phyloP scores from a whole-genome alignment of 2,329 filamentous ascomycete species.

The Stachybotrys chlorohalonatus region DNA sequence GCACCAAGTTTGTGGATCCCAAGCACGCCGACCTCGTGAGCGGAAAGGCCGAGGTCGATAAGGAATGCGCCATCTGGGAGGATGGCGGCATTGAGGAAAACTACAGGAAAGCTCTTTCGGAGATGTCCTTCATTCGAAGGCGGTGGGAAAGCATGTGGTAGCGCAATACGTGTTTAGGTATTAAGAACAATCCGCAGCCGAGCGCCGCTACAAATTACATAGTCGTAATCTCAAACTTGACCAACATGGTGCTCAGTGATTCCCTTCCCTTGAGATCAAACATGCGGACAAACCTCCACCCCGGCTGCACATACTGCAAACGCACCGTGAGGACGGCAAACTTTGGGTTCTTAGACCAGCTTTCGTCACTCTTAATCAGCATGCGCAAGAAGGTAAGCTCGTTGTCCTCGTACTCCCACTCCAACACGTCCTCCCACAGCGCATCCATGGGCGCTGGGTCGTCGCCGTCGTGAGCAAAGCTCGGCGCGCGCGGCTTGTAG shows the following conservation, averaged over 20 bases:
- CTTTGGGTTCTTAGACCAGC: constrained; percentile 52
- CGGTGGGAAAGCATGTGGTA: neutral
- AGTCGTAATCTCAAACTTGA: constrained; percentile 50
- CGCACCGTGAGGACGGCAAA: constrained; percentile 53
- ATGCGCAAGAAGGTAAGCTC: constrained; percentile 56
- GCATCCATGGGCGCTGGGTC: constrained; percentile 52
- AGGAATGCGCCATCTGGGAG: neutral
- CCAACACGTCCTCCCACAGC: constrained; percentile 55
- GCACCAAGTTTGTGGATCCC: constrained; percentile 44
- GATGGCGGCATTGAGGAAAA: neutral
- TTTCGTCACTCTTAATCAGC: constrained; percentile 58
- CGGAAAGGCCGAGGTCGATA: neutral
- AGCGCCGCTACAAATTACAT: constrained; percentile 6
- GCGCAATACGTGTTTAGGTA: neutral
- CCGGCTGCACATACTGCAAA: constrained; percentile 43
- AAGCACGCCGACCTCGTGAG: constrained; percentile 49
- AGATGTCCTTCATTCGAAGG: neutral
- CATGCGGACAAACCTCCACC: constrained; percentile 58
- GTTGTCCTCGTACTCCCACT: constrained; percentile 61
- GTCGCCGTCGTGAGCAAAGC: constrained; percentile 46
- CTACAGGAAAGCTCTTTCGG: neutral
- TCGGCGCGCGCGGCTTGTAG: constrained; percentile 50
- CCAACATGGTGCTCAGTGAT: constrained; percentile 52
- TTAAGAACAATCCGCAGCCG: no score
- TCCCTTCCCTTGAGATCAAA: constrained; percentile 55